Evolutionary conservation across 1,139 yeast species (phyloP).

Genomic region (Candida frijolesensis): DNA sequence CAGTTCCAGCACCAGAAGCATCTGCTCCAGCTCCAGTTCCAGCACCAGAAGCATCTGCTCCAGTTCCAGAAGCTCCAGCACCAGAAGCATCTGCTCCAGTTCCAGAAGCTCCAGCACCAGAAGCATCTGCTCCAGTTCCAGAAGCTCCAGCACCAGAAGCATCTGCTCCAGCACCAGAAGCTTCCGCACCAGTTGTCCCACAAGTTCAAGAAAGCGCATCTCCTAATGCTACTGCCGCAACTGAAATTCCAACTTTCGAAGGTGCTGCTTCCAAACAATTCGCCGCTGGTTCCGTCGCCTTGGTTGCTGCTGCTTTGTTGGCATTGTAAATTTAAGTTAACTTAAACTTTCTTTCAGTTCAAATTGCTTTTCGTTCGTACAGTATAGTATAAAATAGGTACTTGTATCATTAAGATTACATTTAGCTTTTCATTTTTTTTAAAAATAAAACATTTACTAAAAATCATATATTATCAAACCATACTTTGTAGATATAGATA

Average conservation of each 20-base stretch:
- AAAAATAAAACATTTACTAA: not conserved
- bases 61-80: constrained; percentile 1
- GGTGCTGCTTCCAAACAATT: constrained; percentile 39
- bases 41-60: no score
- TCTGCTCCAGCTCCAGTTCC: no score
- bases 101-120: not conserved
- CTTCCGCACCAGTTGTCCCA: constrained; percentile 14
- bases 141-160: not conserved
- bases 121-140: constrained; percentile 1
- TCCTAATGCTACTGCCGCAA: constrained; percentile 27
- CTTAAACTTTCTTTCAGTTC: not conserved
- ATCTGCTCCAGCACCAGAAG: not conserved
- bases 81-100: not conserved
- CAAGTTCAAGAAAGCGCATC: constrained; percentile 16
- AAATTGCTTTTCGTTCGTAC: not conserved
- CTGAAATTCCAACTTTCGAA: constrained; percentile 41
- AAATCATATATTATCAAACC: not conserved
- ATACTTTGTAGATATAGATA: not conserved
- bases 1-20: no score
- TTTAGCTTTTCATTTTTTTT: not conserved
- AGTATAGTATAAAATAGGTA: no score
- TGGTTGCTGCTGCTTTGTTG: constrained; percentile 56
- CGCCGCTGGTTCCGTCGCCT: constrained; percentile 52
- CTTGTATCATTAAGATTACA: no score
- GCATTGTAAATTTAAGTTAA: constrained; percentile 40